Conservation (phyloP, 768 basidiomycete genomes). For the Pisolithus marmoratus region DNA sequence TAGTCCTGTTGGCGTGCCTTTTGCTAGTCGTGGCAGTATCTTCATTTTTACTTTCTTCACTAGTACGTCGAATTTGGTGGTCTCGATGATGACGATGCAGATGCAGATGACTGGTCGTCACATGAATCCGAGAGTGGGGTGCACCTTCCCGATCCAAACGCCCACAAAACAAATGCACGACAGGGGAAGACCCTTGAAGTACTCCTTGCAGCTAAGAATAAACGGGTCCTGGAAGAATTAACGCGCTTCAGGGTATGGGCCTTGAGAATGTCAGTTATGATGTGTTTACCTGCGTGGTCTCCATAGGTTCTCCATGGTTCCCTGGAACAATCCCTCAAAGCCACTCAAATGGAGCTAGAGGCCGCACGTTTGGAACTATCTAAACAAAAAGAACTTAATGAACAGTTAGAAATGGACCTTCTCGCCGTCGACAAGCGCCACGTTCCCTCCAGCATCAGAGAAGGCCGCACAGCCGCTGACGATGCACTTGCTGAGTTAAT, state of each 20-base stretch:
- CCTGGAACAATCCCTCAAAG: constrained; percentile 63
- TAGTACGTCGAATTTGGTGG: constrained; percentile 97
- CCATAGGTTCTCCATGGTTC: constrained; percentile 76
- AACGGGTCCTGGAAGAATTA: constrained; percentile 84
- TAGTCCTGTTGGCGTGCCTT: neutral
- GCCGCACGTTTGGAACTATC: constrained; percentile 60
- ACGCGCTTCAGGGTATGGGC: constrained; percentile 77
- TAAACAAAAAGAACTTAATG: constrained; percentile 76
- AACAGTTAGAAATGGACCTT: constrained; percentile 89
- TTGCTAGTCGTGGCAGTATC: neutral
- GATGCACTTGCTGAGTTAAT: constrained; percentile 74
- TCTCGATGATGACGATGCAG: constrained; percentile 65
- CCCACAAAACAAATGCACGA: constrained; percentile 71
- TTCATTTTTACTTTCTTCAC: neutral
- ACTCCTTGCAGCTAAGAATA: constrained; percentile 90
- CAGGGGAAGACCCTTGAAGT: constrained; percentile 83
- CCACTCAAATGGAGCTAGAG: constrained; percentile 52
- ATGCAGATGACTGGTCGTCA: constrained; percentile 44
- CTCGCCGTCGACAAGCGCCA: constrained; percentile 64
- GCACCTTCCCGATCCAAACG: constrained; percentile 84
- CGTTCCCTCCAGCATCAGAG: constrained; percentile 9
- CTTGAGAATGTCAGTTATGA: no score
- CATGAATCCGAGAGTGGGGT: constrained; percentile 45
- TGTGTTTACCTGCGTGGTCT: neutral
- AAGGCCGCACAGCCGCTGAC: constrained; percentile 23